Percentiles rank a stretch among this genome's conserved stretches.
Evolutionary conservation across 495 filamentous ascomycete genomes (phyloP).

Genomic region (Aspergillus leporis): DNA sequence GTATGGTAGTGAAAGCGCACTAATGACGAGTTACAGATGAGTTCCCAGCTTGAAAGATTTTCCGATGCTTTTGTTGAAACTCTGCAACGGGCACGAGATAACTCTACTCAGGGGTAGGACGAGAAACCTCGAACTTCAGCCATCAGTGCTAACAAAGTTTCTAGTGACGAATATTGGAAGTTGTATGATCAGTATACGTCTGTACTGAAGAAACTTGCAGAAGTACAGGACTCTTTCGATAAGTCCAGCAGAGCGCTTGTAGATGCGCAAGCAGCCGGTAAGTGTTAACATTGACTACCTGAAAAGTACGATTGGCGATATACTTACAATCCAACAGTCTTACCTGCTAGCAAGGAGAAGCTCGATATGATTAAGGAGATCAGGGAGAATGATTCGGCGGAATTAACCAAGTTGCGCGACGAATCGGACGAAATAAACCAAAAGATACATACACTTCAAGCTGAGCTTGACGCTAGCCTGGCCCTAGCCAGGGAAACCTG

Average conservation of each 20-base stretch:
- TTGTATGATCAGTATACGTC: conserved; percentile 46
- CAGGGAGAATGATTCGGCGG: conserved; percentile 45
- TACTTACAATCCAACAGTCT: conserved; percentile 39
- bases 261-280: conserved; percentile 43
- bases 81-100: conserved; percentile 36
- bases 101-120: conserved; percentile 42
- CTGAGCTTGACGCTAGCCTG: conserved; percentile 42
- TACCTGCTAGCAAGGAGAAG: conserved; percentile 50
- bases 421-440: conserved; percentile 46
- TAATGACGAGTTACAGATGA: conserved; percentile 26
- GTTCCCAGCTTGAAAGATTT: conserved; percentile 34
- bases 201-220: conserved; percentile 42
- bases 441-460: conserved; percentile 42
- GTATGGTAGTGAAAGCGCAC: neutral
- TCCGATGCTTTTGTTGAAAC: conserved; percentile 39
- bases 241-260: conserved; percentile 38
- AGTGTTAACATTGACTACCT: conserved; percentile 19
- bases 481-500: conserved; percentile 43
- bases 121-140: neutral
- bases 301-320: conserved; percentile 6
- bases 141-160: neutral
- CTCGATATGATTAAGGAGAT: conserved; percentile 48
- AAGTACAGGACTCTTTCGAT: conserved; percentile 41
- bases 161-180: conserved; percentile 49
- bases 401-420: conserved; percentile 45